Base-by-base conservation (phyloP, 2,329 filamentous ascomycete genomes). In the Kalaharituber pfeilii region DNA sequence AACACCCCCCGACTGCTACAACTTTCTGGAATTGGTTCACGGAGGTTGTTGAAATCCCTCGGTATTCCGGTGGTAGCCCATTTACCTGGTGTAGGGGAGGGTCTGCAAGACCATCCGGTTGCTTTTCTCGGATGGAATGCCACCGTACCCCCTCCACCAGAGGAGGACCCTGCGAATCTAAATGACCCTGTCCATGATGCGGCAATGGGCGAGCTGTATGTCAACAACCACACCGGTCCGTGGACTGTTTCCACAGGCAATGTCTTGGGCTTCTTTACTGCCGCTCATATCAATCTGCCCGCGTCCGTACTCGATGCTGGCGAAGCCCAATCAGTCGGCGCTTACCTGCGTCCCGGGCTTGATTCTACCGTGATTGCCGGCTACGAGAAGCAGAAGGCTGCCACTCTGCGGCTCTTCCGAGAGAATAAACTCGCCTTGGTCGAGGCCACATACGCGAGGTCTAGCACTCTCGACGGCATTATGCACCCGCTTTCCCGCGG, bases 91-190 rank as follows among this genome's bases (percentile, higher is more conserved):
- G 76, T 79, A 0, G 75, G 77, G 1, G 64, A 71, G 24, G 69
- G 74, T 49, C 75, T 77, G 57, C 71, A 77, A 60, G 76, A 79
- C 56, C 75, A 79, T 36, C 30, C 30, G 8, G 8, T n/a, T 9
- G n/a, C 9, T n/a, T 9, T 9, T 9, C 9, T 36, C n/a, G 30
- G 9, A 36, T 36, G 30, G 30, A 36, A 9, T 9, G 9, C 30
- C 30, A n/a, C 9, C 30, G 30, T 36, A 9, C 30, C 30, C 30
- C 9, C 9, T n/a, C 9, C 9, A 9, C 30, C 30, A 9, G 9
- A n/a, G 9, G 9, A 36, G 27, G 54, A 53, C 8, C 51, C 50
- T 3, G 55, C 52, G 11, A 52, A 51, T 11, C 11, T 53, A 5
- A 42, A 42, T 2, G 47, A 54, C 20, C 54, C 51, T 45, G 42